Evolutionary conservation across 192 early-diverging fungal species (phyloP), one percentile per base, ranked within the genome.

Genomic region (Dimargaris verticillata): DNA sequence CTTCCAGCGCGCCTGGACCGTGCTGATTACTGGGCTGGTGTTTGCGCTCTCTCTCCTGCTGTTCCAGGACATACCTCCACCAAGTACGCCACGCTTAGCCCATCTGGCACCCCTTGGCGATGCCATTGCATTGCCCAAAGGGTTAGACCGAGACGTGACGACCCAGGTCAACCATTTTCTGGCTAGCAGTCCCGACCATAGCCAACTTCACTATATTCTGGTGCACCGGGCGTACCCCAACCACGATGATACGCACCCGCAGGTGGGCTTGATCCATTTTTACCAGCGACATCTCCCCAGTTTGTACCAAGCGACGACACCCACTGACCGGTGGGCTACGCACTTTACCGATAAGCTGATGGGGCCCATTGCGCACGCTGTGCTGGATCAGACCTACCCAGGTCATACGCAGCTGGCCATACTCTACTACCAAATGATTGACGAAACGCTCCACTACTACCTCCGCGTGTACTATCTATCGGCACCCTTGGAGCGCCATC

Each of bases 311-410:
- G n/a, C 18, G 49, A 18, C 49, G 22, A 51, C 49, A 25, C 26
- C 49, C 9, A 3, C 22, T 51, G 49, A n/a, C 49, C 49, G 26
- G n/a, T 51, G 49, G 49, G 49, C 20, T 10, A 26, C 26, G 11
- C 49, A 51, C 9, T 51, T 26, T n/a, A 26, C 26, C 6, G 49
- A 51, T 51, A 51, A 51, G 18, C 49, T 51, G 26, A 26, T 26
- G 20, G 49, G 49, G 9, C 49, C 49, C 49, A 51, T 51, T 51
- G 49, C 49, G 9, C 49, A 51, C 18, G 49, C 26, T 11, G 49
- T 26, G 11, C 26, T 51, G 18, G 49, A 51, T 26, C 49, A 26
- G 18, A 25, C 49, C 6, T 20, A 51, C 26, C 49, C 49, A n/a
- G 49, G 22, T 26, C 49, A 26, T 25, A 26, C 26, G n/a, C 49